Base-by-base conservation (phyloP, 306 rosid species). In the Oemleria cerasiformis region DNA sequence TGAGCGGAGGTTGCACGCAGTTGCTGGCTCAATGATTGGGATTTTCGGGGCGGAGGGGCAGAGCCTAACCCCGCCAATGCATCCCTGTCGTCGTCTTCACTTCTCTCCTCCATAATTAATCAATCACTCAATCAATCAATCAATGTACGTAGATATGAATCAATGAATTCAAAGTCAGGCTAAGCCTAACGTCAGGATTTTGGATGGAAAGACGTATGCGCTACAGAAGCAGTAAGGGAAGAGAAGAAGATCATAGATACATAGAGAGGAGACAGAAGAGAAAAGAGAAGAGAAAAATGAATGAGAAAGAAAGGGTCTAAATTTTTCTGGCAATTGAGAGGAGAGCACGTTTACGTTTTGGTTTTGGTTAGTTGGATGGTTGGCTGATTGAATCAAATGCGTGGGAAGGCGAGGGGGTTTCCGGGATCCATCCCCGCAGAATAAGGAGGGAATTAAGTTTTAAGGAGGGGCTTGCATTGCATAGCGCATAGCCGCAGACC, bases 11-110 rank as follows among this genome's bases (percentile, higher is more conserved):
- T 2, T 65, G 72, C 83, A 7, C 87, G 88, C 7, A 87, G 85
- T 53, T 91, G 99, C 15, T 94, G 99, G 86, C 96, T 91, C 70
- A 89, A 88, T 1, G 97, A 94, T 11, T 91, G 97, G n/a, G 87
- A 76, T 72, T 91, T 94, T 47, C 92, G 88, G 40, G 83, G 86
- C 13, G 96, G 96, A 23, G 92, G 97, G 21, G 77, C 84, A 15
- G 82, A 11, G 72, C 72, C 78, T 54, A 91, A 20, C 19, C 88
- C 86, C 1, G 91, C 85, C 74, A 85, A 65, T 16, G 86, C 87
- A 9, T 91, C 92, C 73, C 64, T 82, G 1, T 86, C 96, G 15
- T 88, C 97, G 9, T 95, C 99, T 17, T 86, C 96, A 44, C 73
- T 77, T 65, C 85, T 75, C 6, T 89, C 94, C 11, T 86, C 90